Percentiles rank a stretch among this genome's conserved stretches.
phyloP scores from a whole-genome alignment of 2,329 filamentous ascomycete species.

The Cladosporium sphaerospermum region DNA sequence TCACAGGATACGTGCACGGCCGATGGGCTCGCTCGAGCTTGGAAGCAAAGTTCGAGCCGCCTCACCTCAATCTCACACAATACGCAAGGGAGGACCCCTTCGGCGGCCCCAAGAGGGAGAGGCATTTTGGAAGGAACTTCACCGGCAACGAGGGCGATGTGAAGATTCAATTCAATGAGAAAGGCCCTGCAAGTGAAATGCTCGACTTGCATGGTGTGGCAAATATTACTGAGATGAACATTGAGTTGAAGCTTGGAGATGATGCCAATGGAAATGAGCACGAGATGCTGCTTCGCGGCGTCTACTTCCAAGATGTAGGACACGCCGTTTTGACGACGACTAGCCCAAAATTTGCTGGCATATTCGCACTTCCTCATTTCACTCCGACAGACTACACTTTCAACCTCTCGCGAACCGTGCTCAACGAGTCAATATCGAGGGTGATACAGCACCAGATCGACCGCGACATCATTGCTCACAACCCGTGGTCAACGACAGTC shows the following conservation, averaged over 20 bases:
- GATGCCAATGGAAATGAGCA: slow-evolving; percentile 65
- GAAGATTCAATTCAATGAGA: slow-evolving; percentile 60
- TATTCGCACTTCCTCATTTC: slow-evolving; percentile 84
- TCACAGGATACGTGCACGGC: slow-evolving; percentile 71
- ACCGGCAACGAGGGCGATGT: slow-evolving; percentile 67
- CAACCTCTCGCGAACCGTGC: slow-evolving; percentile 44
- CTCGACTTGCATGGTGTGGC: slow-evolving; percentile 31
- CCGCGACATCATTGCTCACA: slow-evolving; percentile 47
- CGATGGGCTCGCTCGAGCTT: slow-evolving; percentile 61
- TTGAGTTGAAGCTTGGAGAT: slow-evolving; percentile 67
- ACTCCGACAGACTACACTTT: slow-evolving; percentile 54
- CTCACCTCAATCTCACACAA: slow-evolving; percentile 42
- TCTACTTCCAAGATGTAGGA: slow-evolving; percentile 80
- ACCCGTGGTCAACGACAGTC: slow-evolving; percentile 71
- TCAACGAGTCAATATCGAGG: slow-evolving; percentile 66
- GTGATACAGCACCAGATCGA: slow-evolving; percentile 61
- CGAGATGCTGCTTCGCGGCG: slow-evolving; percentile 73
- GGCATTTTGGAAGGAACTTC: slow-evolving; percentile 70
- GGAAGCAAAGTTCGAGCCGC: slow-evolving; percentile 41
- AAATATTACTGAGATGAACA: slow-evolving; percentile 63
- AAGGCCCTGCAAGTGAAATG: slow-evolving; percentile 32
- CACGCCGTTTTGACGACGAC: slow-evolving; percentile 77
- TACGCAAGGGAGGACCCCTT: slow-evolving; percentile 63
- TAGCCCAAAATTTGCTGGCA: slow-evolving; percentile 85
- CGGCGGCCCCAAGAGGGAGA: slow-evolving; percentile 41